These are phyloP conservation scores for Dissophora ornata DNA, from an alignment of 192 early-diverging fungal species.

Conservation along the genomic window DNA sequence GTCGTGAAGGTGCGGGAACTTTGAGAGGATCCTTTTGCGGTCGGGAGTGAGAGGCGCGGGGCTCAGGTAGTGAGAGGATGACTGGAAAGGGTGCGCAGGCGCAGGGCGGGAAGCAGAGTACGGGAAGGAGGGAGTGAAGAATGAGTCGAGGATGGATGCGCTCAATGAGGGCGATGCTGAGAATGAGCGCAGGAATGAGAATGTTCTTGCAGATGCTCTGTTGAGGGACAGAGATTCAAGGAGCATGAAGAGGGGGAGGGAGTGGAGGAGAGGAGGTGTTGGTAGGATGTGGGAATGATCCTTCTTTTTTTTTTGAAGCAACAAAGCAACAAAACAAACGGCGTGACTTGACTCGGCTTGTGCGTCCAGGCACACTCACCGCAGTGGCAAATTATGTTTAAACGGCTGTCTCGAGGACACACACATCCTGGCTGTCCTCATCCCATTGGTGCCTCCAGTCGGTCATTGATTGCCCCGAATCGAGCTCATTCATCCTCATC, in stretches of 20 bases:
- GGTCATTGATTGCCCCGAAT: too few species aligned
- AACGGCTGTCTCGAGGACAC: too few species aligned
- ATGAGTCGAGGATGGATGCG: not conserved
- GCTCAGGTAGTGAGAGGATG: not conserved
- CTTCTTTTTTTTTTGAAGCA: not conserved
- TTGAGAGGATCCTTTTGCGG: not conserved
- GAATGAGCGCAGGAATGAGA: not conserved
- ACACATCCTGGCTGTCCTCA: too few species aligned
- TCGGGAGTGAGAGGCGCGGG: not conserved
- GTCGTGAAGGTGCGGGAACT: slow-evolving; percentile 2
- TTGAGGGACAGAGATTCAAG: not conserved
- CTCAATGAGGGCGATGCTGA: too few species aligned
- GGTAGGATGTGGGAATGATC: not conserved
- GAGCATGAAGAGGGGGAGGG: not conserved
- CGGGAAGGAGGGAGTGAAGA: slow-evolving; percentile 1
- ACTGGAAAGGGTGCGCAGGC: not conserved
- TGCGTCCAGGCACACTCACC: too few species aligned
- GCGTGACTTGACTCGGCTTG: too few species aligned
- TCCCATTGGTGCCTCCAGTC: too few species aligned
- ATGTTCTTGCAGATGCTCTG: not conserved
- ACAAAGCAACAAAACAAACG: not conserved
- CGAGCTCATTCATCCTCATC: too few species aligned
- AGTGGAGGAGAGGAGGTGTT: too few species aligned
- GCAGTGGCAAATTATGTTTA: too few species aligned
- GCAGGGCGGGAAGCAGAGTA: not conserved